A percentile compares a stretch with the other conserved stretches of the same genome.
phyloP scores from a whole-genome alignment of 2,329 filamentous ascomycete genomes.

The Microcyclospora tardicrescens region DNA sequence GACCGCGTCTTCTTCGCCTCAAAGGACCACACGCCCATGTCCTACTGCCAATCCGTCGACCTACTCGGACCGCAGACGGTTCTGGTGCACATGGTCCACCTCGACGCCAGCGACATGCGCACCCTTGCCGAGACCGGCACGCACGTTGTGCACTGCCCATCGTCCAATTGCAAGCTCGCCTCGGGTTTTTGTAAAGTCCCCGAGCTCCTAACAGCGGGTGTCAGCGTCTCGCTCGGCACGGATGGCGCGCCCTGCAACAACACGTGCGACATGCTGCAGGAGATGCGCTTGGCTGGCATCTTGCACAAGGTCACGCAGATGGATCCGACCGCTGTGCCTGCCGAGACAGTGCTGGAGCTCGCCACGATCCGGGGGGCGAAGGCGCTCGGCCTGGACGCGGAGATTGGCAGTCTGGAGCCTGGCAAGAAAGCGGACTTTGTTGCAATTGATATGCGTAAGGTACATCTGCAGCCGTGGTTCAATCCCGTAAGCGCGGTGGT shows the following conservation, averaged over 20 bases:
- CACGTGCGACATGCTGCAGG: constrained; percentile 39
- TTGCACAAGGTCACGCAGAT: constrained; percentile 34
- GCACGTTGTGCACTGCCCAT: constrained; percentile 39
- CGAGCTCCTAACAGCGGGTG: constrained; percentile 28
- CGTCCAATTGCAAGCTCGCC: constrained; percentile 40
- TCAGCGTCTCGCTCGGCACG: constrained; percentile 39
- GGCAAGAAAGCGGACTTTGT: constrained; percentile 36
- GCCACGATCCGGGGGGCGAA: constrained; percentile 39
- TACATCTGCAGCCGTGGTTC: constrained; percentile 17
- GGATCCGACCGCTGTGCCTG: constrained; percentile 32
- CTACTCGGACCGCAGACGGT: constrained; percentile 33
- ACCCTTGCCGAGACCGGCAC: constrained; percentile 29
- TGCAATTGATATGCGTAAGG: constrained; percentile 19
- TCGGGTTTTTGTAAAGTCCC: constrained; percentile 38
- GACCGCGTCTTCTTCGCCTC: constrained; percentile 23
- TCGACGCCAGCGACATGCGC: constrained; percentile 32
- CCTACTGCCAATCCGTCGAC: constrained; percentile 29
- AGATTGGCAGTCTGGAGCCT: constrained; percentile 29
- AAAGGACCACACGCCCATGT: constrained; percentile 28
- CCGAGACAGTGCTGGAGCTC: constrained; percentile 38
- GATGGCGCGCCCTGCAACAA: constrained; percentile 43
- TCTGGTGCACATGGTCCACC: constrained; percentile 40
- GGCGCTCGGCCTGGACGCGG: constrained; percentile 29
- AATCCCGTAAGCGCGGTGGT: constrained; percentile 31
- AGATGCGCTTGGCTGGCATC: constrained; percentile 40